Evolutionary conservation across 306 rosid genomes (phyloP).

Genomic region (Hylodesmum podocarpum): DNA sequence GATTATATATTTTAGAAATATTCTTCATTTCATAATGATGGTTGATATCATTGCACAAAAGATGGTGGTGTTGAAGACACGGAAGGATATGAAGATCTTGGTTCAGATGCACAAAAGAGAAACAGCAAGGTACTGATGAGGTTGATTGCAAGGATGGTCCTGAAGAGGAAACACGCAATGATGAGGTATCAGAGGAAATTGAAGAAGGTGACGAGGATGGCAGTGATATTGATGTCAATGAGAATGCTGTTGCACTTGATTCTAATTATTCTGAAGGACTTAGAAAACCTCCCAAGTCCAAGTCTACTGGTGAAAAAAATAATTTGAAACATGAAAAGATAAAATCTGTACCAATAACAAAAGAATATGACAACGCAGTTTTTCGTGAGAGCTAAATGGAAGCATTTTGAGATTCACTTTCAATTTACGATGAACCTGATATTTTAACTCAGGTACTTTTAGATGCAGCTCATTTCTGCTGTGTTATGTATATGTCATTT

Average conservation of each 20-base stretch:
- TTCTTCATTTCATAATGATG: no score
- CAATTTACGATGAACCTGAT: no score
- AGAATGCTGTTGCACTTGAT: no score
- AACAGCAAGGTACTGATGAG: slow-evolving; percentile 71
- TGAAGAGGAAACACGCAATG: slow-evolving; percentile 54
- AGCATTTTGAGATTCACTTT: slow-evolving; percentile 72
- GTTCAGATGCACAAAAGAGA: slow-evolving; percentile 70
- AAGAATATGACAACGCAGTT: slow-evolving; percentile 49
- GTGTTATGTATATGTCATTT: neutral
- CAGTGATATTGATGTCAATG: slow-evolving; percentile 40
- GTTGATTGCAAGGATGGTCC: slow-evolving; percentile 83
- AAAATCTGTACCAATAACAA: slow-evolving; percentile 8
- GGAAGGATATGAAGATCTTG: slow-evolving; percentile 75
- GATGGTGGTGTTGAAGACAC: slow-evolving; percentile 46
- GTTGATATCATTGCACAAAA: no score
- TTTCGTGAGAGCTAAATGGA: slow-evolving; percentile 55
- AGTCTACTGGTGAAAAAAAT: slow-evolving; percentile 18
- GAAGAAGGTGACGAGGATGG: slow-evolving; percentile 49
- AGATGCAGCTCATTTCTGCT: neutral
- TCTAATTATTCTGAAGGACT: slow-evolving; percentile 20
- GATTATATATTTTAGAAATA: no score
- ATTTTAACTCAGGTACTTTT: slow-evolving; percentile 71
- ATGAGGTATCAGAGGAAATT: slow-evolving; percentile 44
- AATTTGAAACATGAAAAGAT: slow-evolving; percentile 11
- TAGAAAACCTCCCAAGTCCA: slow-evolving; percentile 17